Evolutionary conservation across 345 rosid genomes (phyloP), one percentile per base, ranked within the genome.

Genomic region (Camelina hispida): DNA sequence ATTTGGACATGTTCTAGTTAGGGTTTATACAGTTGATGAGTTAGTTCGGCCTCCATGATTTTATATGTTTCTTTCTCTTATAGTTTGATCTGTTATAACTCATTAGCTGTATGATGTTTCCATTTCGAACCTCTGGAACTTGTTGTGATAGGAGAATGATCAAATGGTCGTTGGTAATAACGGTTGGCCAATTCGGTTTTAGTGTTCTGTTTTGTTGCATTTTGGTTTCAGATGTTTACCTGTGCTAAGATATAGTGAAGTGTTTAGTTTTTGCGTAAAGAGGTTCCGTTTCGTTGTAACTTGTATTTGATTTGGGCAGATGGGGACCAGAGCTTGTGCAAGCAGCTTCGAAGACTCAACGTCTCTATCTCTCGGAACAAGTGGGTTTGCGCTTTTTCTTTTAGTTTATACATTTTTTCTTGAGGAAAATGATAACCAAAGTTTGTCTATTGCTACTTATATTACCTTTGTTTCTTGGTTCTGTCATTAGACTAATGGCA

Each of bases 401-500:
- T 6, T 35, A n/a, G 18, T 51, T 56, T 43, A 4, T 17, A 56
- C 55, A 43, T 69, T 51, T 12, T 3, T 3, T 72, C 30, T 71
- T 50, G 5, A 71, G 12, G 2, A 20, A 47, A 20, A 14, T 32
- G 8, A 20, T 48, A 59, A 22, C 9, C 10, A 38, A 48, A 15
- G 18, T 62, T 52, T 40, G 54, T 53, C 47, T 34, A 40, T 2
- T 30, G 2, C 44, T 71, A 9, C 1, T 34, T 48, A 60, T 23
- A 17, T 60, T 23, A 71, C 48, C 7, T 23, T 64, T 37, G 34
- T 22, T 23, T 37, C 13, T 48, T 35, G 32, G 17, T 50, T 48
- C n/a, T 54, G 71, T 63, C 10, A 34, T 9, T 84, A 93, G 98
- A 93, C 98, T 56, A 85, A 93, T 81, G 97, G 97, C 25, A 89